Base-by-base conservation (phyloP, 2,329 filamentous ascomycete species). In the Paecilomyces sp. region DNA sequence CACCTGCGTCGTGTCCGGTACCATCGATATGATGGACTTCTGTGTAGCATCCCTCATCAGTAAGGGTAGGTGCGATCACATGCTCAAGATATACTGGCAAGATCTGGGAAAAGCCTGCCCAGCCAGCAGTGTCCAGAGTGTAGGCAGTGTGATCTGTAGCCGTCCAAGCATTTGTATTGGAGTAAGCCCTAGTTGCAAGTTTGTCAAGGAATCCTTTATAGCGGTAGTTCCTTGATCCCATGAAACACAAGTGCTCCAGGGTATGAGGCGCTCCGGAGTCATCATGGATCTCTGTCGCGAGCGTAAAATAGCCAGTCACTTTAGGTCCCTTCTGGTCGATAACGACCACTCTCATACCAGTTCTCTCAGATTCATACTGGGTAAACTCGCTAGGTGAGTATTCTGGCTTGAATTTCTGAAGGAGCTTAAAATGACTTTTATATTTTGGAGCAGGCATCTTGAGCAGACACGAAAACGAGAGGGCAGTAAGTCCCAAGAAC, bases 161-260 rank as follows among this genome's bases (percentile, higher is more conserved):
- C 1, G 94, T 99, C 91, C 93, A 99, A 3, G 94, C 94, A 75
- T 99, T 99, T 33, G 94, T 99, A 60, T 84, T 85, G 1, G 93
- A 96, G 74, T 97, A 99, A 1, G 93, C 91, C 64, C 95, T 86
- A 3, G 91, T 96, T 2, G 94, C 91, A 60, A 99, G 83, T 77
- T 95, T 96, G 74, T 97, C 93, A 18, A 99, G 83, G 50, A 99
- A 86, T 1, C 94, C 94, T 75, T 97, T 97, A 80, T 96, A 97
- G 62, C 85, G 88, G 74, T 96, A 97, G 71, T 84, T 95, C 72
- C 90, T 92, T 25, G 94, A 97, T 30, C 94, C 94, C 88, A 92
- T 92, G 71, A 92, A 93, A 64, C 90, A 81, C 13, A 93, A 77
- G 73, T 92, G 89, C 75, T 93, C 89, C n/a, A 93, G 80, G 0